Evolutionary conservation across 768 basidiomycete species (phyloP).

Genomic region (Podaxis sp.): DNA sequence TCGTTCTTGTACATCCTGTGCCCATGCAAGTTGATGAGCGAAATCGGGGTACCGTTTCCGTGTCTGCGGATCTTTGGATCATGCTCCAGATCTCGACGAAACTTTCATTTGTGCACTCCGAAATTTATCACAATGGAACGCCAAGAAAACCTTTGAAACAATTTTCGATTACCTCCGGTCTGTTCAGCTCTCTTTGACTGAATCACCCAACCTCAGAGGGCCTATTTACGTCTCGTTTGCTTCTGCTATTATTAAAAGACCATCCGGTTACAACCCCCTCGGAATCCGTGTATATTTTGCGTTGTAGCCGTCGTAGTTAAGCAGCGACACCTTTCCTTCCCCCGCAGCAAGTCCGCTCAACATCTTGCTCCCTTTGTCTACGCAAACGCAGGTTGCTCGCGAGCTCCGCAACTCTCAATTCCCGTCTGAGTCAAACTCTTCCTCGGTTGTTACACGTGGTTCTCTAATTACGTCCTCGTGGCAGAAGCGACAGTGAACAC

Average conservation of each 20-base stretch:
- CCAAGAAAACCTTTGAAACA: not conserved
- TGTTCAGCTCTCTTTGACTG: not conserved
- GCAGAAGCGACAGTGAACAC: slow-evolving; percentile 2
- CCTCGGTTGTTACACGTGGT: slow-evolving; percentile 13
- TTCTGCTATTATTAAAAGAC: not conserved
- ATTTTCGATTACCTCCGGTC: not conserved
- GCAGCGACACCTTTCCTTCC: not conserved
- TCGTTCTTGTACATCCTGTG: not conserved
- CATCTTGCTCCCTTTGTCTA: not conserved
- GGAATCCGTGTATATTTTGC: slow-evolving; percentile 7
- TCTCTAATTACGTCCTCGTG: slow-evolving; percentile 12
- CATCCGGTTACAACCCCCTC: slow-evolving; percentile 1
- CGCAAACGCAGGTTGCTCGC: not conserved
- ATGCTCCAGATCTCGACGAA: not conserved
- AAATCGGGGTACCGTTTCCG: not conserved
- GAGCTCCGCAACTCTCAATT: not conserved
- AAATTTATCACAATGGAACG: not conserved
- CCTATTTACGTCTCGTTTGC: slow-evolving; percentile 7
- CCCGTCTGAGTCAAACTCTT: not conserved
- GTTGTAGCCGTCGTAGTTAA: not conserved
- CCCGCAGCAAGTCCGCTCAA: not conserved
- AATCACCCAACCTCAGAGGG: not conserved
- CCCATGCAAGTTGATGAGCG: not conserved
- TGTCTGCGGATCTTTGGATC: not conserved
- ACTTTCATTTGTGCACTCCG: not conserved